Evolutionary conservation across 345 rosid species (phyloP).

Genomic region (Lepidium sativum): DNA sequence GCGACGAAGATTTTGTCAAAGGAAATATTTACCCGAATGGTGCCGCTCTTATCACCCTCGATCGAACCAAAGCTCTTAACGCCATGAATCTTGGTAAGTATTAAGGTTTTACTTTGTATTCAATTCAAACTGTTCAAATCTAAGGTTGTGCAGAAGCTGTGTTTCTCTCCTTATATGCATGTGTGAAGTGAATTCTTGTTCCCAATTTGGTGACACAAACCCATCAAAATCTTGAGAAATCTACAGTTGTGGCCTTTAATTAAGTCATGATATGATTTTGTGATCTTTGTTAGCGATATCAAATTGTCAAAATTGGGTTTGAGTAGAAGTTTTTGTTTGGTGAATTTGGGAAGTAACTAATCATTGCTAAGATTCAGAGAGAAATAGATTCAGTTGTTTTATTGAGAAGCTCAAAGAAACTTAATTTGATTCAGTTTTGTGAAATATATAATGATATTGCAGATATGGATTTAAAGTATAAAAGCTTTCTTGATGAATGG

Average conservation of each 20-base stretch:
- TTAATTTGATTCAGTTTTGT: too few species aligned
- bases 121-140: background rate
- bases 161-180: background rate
- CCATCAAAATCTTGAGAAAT: background rate
- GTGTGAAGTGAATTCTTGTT: background rate
- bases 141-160: background rate
- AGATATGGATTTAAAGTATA: slow-evolving; percentile 82
- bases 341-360: background rate
- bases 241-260: background rate
- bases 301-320: background rate
- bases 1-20: slow-evolving; percentile 54
- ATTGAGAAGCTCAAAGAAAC: too few species aligned
- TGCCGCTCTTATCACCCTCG: slow-evolving; percentile 84
- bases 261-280: background rate
- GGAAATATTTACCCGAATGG: slow-evolving; percentile 74
- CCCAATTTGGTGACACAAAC: background rate
- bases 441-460: slow-evolving; percentile 5
- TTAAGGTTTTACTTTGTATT: background rate
- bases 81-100: slow-evolving; percentile 79
- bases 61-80: slow-evolving; percentile 90
- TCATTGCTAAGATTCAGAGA: background rate
- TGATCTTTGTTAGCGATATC: background rate
- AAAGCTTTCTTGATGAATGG: slow-evolving; percentile 76
- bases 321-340: too few species aligned
- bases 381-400: background rate